phyloP scores from a whole-genome alignment of 805 yeast species.

The Blastobotrys muscicola region DNA sequence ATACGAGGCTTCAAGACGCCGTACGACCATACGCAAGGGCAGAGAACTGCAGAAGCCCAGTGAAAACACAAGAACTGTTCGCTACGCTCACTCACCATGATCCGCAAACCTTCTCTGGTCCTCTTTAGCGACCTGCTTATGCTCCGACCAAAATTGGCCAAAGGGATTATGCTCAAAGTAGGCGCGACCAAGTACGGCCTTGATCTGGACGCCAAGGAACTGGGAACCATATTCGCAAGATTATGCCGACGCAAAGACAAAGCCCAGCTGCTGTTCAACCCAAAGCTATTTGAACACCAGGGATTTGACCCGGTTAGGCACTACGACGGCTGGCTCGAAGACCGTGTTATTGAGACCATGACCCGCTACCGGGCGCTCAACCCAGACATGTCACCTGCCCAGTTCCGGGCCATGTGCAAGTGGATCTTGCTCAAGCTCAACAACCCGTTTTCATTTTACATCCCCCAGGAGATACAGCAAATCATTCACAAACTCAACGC shows the following conservation, averaged over 20 bases:
- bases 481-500: constrained; percentile 11
- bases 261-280: constrained; percentile 4
- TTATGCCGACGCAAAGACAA: neutral
- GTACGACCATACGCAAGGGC: neutral
- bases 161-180: neutral
- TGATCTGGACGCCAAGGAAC: neutral
- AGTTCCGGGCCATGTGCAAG: constrained; percentile 1
- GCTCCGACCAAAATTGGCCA: constrained; percentile 3
- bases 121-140: constrained; percentile 11
- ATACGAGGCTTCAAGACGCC: too few species aligned
- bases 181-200: constrained; percentile 1
- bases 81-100: neutral
- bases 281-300: constrained; percentile 1
- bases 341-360: constrained; percentile 2
- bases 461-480: constrained; percentile 9
- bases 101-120: constrained; percentile 6
- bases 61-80: neutral
- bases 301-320: constrained; percentile 6
- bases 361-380: neutral
- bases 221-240: neutral
- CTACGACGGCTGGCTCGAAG: constrained; percentile 7
- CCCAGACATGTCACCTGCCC: neutral
- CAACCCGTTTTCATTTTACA: constrained; percentile 12
- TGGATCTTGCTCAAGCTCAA: constrained; percentile 5
- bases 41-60: neutral